Conservation (phyloP, 2,329 filamentous ascomycete species). For the Cyclaneusma minus region DNA sequence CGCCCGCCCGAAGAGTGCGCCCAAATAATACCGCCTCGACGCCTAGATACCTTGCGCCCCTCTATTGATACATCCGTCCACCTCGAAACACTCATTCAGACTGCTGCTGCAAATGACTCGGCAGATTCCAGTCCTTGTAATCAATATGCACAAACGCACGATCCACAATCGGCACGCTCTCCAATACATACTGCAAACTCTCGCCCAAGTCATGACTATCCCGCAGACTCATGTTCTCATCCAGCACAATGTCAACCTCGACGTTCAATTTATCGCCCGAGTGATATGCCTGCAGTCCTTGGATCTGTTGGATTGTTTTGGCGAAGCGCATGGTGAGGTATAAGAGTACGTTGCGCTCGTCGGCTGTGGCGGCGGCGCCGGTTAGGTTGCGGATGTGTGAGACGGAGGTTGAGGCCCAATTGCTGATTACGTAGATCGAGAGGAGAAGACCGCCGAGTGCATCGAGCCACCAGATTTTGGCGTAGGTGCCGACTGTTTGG, state of each 20-base stretch:
- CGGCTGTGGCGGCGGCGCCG: slow-evolving; percentile 36
- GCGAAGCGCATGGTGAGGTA: slow-evolving; percentile 43
- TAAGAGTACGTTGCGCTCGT: slow-evolving; percentile 37
- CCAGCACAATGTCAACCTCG: slow-evolving; percentile 43
- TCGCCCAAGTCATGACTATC: slow-evolving; percentile 44
- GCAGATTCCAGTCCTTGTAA: slow-evolving; percentile 19
- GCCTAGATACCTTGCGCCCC: too few relatives aligned
- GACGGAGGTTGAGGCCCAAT: slow-evolving; percentile 48
- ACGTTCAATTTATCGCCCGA: slow-evolving; percentile 47
- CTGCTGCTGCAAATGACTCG: slow-evolving; percentile 21
- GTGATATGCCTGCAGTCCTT: slow-evolving; percentile 40
- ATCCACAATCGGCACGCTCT: slow-evolving; percentile 27
- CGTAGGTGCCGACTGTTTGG: slow-evolving; percentile 35
- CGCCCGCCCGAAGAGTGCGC: too few relatives aligned
- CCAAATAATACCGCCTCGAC: too few relatives aligned
- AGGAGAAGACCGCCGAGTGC: slow-evolving; percentile 42
- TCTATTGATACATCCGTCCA: too few relatives aligned
- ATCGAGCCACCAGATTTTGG: slow-evolving; percentile 52
- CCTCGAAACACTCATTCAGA: too few relatives aligned
- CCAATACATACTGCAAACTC: slow-evolving; percentile 45
- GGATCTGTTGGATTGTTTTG: slow-evolving; percentile 35
- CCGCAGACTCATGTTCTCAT: slow-evolving; percentile 33
- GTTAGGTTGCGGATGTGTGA: slow-evolving; percentile 42
- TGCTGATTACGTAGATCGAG: slow-evolving; percentile 52
- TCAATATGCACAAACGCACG: slow-evolving; percentile 25